Evolutionary conservation across 2,329 filamentous ascomycete species (phyloP).

Genomic region (Arthrobotrys musiformis): DNA sequence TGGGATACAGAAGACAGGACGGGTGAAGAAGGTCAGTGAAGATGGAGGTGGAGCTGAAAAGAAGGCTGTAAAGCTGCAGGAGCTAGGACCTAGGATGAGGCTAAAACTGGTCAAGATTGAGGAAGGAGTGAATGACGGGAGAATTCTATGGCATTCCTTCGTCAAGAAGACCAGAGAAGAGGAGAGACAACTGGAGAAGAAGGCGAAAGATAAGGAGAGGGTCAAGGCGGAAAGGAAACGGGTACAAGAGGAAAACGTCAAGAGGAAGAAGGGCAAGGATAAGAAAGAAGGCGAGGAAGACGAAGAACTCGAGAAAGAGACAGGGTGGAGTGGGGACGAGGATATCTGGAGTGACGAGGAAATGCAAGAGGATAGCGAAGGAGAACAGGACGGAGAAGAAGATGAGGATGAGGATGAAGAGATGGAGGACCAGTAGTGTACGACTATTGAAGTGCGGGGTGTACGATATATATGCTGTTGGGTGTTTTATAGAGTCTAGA

Average conservation of each 20-base stretch:
- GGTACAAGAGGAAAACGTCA: conserved; percentile 88
- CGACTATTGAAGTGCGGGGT: background rate
- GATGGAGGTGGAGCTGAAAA: conserved; percentile 64
- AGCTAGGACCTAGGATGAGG: conserved; percentile 89
- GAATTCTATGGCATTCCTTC: conserved; percentile 97
- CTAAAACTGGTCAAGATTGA: conserved; percentile 94
- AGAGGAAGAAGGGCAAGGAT: conserved; percentile 77
- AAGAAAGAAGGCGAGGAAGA: conserved; percentile 64
- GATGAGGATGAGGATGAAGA: conserved; percentile 44
- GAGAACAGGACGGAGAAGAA: conserved; percentile 30
- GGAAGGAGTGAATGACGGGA: conserved; percentile 88
- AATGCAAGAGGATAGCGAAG: conserved; percentile 49
- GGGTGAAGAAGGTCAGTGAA: conserved; percentile 64
- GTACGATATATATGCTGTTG: conserved; percentile 38
- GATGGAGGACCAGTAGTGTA: conserved; percentile 49
- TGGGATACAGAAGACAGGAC: conserved; percentile 70
- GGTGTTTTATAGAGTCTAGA: background rate
- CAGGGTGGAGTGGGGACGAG: conserved; percentile 53
- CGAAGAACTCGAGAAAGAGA: conserved; percentile 60
- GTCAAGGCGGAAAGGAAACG: conserved; percentile 85
- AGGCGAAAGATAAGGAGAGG: conserved; percentile 79
- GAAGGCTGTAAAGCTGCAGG: conserved; percentile 88
- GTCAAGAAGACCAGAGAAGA: conserved; percentile 85
- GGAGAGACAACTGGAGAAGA: conserved; percentile 79
- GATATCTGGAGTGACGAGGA: conserved; percentile 55